A percentile compares a stretch with the other conserved stretches of the same genome.
phyloP scores from a whole-genome alignment of 495 filamentous ascomycete genomes.

The Tirmania nivea region DNA sequence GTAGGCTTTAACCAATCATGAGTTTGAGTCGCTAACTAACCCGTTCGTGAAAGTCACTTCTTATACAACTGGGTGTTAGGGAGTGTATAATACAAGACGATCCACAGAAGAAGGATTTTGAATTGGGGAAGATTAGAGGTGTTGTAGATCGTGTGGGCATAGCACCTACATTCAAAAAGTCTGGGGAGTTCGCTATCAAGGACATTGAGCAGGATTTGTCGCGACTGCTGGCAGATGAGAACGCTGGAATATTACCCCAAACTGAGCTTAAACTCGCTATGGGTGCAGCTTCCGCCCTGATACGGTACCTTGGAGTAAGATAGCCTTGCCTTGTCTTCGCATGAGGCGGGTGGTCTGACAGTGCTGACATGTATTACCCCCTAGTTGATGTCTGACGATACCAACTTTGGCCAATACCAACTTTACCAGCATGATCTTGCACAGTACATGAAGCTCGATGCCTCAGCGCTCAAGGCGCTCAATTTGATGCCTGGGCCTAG shows the following conservation, averaged over 20 bases:
- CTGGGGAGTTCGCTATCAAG: conserved; percentile 59
- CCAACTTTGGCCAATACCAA: conserved; percentile 91
- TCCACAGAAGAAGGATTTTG: conserved; percentile 60
- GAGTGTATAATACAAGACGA: conserved; percentile 74
- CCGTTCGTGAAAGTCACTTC: conserved; percentile 31
- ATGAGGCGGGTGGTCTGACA: too few relatives aligned
- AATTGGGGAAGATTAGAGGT: conserved; percentile 63
- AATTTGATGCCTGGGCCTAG: conserved; percentile 92
- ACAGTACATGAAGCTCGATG: conserved; percentile 97
- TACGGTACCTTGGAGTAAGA: conserved; percentile 72
- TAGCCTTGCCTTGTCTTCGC: too few relatives aligned
- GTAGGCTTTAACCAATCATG: neutral
- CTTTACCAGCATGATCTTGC: conserved; percentile 93
- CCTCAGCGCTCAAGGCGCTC: conserved; percentile 76
- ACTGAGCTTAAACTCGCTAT: conserved; percentile 92
- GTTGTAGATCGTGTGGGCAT: conserved; percentile 86
- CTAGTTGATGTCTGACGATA: conserved; percentile 47
- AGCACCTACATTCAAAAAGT: conserved; percentile 57
- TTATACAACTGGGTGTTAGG: conserved; percentile 90
- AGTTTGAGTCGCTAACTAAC: conserved; percentile 1
- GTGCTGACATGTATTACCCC: neutral
- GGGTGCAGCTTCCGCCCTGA: conserved; percentile 80
- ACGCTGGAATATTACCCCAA: conserved; percentile 57
- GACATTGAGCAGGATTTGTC: conserved; percentile 95
- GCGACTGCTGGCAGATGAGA: conserved; percentile 66